phyloP scores from a whole-genome alignment of 2,329 filamentous ascomycete genomes.

The Xylogone sp. region DNA sequence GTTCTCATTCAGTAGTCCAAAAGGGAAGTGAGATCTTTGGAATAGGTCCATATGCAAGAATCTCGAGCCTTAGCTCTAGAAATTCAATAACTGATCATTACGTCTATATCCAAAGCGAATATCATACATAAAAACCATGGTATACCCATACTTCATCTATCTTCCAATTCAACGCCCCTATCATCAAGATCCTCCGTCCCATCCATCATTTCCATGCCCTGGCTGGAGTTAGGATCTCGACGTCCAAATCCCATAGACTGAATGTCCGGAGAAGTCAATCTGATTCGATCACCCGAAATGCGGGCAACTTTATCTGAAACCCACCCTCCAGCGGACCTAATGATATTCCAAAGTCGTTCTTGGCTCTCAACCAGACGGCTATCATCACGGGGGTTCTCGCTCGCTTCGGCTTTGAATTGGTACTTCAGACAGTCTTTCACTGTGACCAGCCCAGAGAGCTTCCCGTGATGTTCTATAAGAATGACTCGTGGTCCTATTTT shows the following conservation, averaged over 20 bases:
- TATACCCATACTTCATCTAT: constrained; percentile 13
- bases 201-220: constrained; percentile 41
- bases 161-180: constrained; percentile 40
- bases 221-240: constrained; percentile 25
- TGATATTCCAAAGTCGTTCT: constrained; percentile 60
- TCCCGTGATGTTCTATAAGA: constrained; percentile 84
- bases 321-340: constrained; percentile 54
- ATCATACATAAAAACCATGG: background rate
- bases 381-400: constrained; percentile 66
- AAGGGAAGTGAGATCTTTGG: too few species aligned
- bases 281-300: constrained; percentile 54
- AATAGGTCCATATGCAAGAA: too few species aligned
- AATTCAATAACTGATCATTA: background rate
- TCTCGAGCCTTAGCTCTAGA: background rate
- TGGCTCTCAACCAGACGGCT: constrained; percentile 50
- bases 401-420: constrained; percentile 91
- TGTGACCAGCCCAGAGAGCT: constrained; percentile 80
- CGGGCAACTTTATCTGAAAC: constrained; percentile 51
- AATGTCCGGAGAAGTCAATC: constrained; percentile 34
- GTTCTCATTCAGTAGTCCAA: too few species aligned
- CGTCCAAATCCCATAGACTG: constrained; percentile 27
- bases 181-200: constrained; percentile 46
- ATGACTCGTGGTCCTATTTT: constrained; percentile 96
- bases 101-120: background rate
- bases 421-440: constrained; percentile 97